Conservation (phyloP, 768 basidiomycete genomes). For the Tylopilus subfusipes region DNA sequence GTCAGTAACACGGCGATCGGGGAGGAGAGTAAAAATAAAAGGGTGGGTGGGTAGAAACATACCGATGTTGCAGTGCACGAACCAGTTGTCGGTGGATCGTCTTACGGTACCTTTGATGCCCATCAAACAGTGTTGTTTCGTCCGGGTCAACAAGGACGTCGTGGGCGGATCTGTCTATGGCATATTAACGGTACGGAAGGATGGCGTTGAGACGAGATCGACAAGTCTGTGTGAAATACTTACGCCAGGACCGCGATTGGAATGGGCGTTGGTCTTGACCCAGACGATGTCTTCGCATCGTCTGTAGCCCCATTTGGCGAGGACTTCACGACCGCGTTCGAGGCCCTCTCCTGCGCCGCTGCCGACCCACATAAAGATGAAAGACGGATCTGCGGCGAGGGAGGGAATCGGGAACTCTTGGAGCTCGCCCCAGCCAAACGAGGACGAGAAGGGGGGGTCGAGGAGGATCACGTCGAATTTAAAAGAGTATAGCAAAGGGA, state of each 20-base stretch:
- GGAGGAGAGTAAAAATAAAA: background rate
- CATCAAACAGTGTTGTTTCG: slow-evolving; percentile 95
- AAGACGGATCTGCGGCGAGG: slow-evolving; percentile 87
- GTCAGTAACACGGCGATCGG: background rate
- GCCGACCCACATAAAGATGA: slow-evolving; percentile 96
- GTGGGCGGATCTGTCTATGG: slow-evolving; percentile 79
- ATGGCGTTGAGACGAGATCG: background rate
- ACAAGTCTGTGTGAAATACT: slow-evolving; percentile 22
- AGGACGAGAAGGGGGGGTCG: slow-evolving; percentile 85
- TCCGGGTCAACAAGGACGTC: slow-evolving; percentile 79
- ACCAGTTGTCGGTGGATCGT: slow-evolving; percentile 90
- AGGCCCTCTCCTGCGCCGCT: slow-evolving; percentile 86
- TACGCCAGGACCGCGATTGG: slow-evolving; percentile 73
- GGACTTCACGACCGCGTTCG: slow-evolving; percentile 85
- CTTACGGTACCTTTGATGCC: slow-evolving; percentile 97
- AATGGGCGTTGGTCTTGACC: slow-evolving; percentile 85
- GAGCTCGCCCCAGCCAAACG: slow-evolving; percentile 82
- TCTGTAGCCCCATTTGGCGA: slow-evolving; percentile 92
- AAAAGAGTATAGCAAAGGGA: slow-evolving; percentile 52
- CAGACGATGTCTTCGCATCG: slow-evolving; percentile 98
- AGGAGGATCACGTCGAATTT: slow-evolving; percentile 93
- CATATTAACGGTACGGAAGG: background rate
- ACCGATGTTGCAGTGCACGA: slow-evolving; percentile 98
- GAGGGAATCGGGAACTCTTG: slow-evolving; percentile 77
- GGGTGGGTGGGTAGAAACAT: slow-evolving; percentile 25